Percentiles rank a stretch among this genome's conserved stretches.
These are phyloP conservation scores for Lathyrus tuberosus DNA, from an alignment of 306 rosid species.

Conservation along the genomic window DNA sequence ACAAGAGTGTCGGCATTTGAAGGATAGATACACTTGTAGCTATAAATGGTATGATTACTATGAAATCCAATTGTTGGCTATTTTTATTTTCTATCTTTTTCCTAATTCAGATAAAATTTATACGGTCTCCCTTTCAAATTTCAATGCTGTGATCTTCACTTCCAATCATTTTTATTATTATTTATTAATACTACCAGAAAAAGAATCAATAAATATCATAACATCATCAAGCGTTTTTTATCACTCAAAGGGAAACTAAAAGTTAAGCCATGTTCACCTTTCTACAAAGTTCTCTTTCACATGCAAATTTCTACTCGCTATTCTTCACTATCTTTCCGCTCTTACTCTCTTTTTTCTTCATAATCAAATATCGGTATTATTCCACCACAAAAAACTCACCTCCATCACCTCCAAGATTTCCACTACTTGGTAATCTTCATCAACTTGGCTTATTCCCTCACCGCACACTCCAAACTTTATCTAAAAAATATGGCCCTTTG, in stretches of 20 bases:
- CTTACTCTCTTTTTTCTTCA: not conserved
- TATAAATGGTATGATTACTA: too few species aligned
- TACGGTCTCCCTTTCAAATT: not conserved
- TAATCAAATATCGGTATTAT: not conserved
- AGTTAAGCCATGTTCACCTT: not conserved
- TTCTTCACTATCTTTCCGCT: not conserved
- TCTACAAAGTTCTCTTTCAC: not conserved
- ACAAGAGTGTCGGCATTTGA: too few species aligned
- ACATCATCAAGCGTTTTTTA: not conserved
- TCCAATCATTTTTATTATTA: too few species aligned
- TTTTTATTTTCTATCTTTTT: too few species aligned
- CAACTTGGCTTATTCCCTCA: conserved; percentile 3
- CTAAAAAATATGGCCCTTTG: not conserved
- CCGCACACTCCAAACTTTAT: not conserved
- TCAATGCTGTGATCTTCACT: too few species aligned
- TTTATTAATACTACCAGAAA: not conserved
- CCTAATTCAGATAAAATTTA: not conserved
- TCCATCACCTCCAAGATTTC: not conserved
- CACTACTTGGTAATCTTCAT: not conserved
- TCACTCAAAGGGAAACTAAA: not conserved
- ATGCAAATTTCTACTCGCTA: not conserved
- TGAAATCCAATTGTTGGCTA: too few species aligned
- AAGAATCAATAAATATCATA: not conserved
- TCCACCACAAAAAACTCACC: not conserved
- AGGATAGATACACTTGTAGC: too few species aligned